Evolutionary conservation across 768 basidiomycete species (phyloP), one percentile per base, ranked within the genome.

Genomic region (Lentinula boryana): DNA sequence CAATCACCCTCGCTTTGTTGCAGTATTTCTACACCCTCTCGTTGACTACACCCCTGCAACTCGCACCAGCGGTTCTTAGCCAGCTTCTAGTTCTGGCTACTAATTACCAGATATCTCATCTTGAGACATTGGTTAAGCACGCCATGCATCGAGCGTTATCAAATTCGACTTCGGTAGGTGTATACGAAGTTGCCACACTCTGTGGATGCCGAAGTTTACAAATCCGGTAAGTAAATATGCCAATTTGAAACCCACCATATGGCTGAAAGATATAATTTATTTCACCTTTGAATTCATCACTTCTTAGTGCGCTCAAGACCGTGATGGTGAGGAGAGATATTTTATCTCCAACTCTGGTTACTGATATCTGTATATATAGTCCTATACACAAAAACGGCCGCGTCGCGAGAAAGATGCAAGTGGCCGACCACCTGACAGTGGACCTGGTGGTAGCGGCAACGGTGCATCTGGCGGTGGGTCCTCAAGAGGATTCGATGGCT

Each of bases 141-240:
- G 92, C 94, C 4, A 92, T 98, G 87, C 96, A 98, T 69, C 85
- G 88, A 21, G 84, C 89, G 15, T 73, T 98, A 33, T 89, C 88
- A 35, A 91, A 92, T 67, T 83, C 85, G 32, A 92, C 89, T 12
- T 92, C 91, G 31, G 91, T 95, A 18, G 91, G 90, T 31, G 89
- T 98, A 48, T 98, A 98, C 70, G 95, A 97, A 71, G 94, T 97
- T 9, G 93, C 95, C 8, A 96, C 95, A 2, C 75, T 98, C 4
- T 94, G 93, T 68, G 91, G 86, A 64, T 91, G 89, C 70, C 84
- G 92, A 63, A 89, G 91, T 68, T 76, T 98, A 60, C 95, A 97
- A 68, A 93, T 97, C 66, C 80, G 95, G 87, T 89, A 73, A 54
- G 83, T 43, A n/a, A 60, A 65, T 58, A 66, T 60, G 5, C 65